phyloP scores from a whole-genome alignment of 805 yeast species.

The Jamesozyma hellenica region DNA sequence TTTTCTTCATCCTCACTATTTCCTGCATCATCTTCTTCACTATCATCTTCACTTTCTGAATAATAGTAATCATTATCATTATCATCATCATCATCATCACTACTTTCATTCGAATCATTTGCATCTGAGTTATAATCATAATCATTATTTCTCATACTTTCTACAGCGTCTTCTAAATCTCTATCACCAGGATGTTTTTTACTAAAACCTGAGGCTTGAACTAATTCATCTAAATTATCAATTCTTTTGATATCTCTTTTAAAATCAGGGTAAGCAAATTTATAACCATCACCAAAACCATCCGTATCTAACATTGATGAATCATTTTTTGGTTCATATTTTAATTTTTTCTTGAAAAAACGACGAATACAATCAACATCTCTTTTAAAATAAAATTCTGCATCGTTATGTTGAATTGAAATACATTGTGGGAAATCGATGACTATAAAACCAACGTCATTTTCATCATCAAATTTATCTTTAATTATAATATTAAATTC shows the following conservation, averaged over 20 bases:
- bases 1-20: constrained; percentile 38
- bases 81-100: constrained; percentile 35
- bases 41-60: constrained; percentile 26
- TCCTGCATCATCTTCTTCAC: constrained; percentile 24
- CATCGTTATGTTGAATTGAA: constrained; percentile 83
- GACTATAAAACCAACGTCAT: constrained; percentile 68
- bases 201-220: constrained; percentile 81
- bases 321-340: constrained; percentile 62
- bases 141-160: constrained; percentile 45
- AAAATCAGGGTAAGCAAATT: constrained; percentile 69
- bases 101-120: constrained; percentile 38
- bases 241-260: constrained; percentile 61
- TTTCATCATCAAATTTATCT: constrained; percentile 38
- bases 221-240: constrained; percentile 69
- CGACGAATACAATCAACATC: constrained; percentile 85
- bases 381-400: constrained; percentile 77
- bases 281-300: constrained; percentile 74
- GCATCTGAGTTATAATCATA: constrained; percentile 23
- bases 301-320: constrained; percentile 63
- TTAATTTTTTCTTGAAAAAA: constrained; percentile 71
- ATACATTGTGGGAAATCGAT: constrained; percentile 98
- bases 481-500: constrained; percentile 90
- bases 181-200: constrained; percentile 44
- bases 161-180: constrained; percentile 71
- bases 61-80: constrained; percentile 22